Base-by-base conservation (phyloP, 1,284 basidiomycete species). In the Cryptococcus floricola region DNA sequence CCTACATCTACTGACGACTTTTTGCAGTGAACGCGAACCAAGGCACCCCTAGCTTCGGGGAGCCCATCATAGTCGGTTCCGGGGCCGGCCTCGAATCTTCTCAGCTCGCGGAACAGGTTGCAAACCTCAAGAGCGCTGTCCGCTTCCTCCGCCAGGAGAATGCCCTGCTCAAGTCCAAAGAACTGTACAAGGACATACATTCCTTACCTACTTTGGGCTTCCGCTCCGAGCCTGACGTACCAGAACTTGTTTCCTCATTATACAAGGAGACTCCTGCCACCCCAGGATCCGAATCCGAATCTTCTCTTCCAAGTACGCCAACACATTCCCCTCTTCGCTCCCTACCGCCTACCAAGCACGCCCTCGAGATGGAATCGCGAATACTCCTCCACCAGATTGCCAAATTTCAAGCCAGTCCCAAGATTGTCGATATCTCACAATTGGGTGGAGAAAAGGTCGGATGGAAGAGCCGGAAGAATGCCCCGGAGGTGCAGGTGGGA, bases 91-190 rank as follows among this genome's bases (percentile, higher is more conserved):
- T 93, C 39, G 91, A 95, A 67, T 90, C 89, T 0, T 87, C 88
- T 0, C 85, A 91, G 71, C 81, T 94, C 7, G 75, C 91, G 25
- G 89, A 93, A 73, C 89, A 92, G 83, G 84, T 98, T 66, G 90
- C 95, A 52, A 87, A 87, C n/a, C 82, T 98, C 18, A 87, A 90
- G 44, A 86, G 87, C 3, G 91, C 91, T 0, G 84, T 98, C 27
- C 85, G 89, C 28, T 95, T 89, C 83, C 80, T 98, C 28, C 85
- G 93, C 18, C 85, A 82, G 39, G 95, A 98, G 75, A 98, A 98
- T 74, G 84, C 89, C 1, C 89, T 89, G 71, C 84, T 98, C 73
- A 94, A 90, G 71, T 88, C 91, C 2, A 87, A 89, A 70, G 90
- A 92, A 68, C 80, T 97, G 1, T 83, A 94, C 61, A 82, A 83